These are phyloP conservation scores for Biscutella laevigata DNA, from an alignment of 441 rosid genomes.

Conservation along the genomic window DNA sequence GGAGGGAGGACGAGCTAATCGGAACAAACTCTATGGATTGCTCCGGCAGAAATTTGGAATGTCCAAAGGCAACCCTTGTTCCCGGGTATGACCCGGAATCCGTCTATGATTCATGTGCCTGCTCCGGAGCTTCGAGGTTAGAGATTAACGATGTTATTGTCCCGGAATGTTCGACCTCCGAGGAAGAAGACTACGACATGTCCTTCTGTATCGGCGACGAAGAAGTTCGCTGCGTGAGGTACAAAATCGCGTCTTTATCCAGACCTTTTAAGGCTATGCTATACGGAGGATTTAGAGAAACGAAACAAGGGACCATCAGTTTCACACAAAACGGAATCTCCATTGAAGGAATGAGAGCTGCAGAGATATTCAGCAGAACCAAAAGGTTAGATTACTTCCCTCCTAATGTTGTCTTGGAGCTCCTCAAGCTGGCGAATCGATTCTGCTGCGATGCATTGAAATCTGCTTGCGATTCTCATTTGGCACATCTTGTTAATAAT, in stretches of 20 bases:
- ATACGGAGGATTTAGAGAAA: constrained; percentile 65
- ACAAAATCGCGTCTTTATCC: constrained; percentile 64
- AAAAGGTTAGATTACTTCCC: constrained; percentile 41
- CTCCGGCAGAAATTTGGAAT: constrained; percentile 68
- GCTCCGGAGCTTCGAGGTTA: constrained; percentile 34
- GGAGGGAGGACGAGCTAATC: constrained; percentile 84
- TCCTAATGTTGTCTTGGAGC: constrained; percentile 56
- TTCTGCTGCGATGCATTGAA: constrained; percentile 91
- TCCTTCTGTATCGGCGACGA: constrained; percentile 72
- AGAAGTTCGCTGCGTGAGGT: constrained; percentile 67
- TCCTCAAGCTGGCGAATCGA: constrained; percentile 67
- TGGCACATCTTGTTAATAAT: constrained; percentile 54
- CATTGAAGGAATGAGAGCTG: constrained; percentile 62
- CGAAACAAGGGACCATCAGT: constrained; percentile 53
- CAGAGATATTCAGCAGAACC: constrained; percentile 63
- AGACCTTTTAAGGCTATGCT: constrained; percentile 71
- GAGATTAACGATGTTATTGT: constrained; percentile 28
- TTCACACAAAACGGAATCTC: constrained; percentile 70
- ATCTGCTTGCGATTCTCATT: constrained; percentile 61
- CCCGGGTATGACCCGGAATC: constrained; percentile 68
- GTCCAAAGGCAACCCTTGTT: constrained; percentile 68
- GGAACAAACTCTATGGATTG: constrained; percentile 77
- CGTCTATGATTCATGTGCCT: constrained; percentile 51
- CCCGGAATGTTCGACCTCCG: constrained; percentile 54
- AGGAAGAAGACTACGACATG: constrained; percentile 59